Conservation (phyloP, 192 early-diverging fungal genomes). For the Spizellomyces punctatus region DNA sequence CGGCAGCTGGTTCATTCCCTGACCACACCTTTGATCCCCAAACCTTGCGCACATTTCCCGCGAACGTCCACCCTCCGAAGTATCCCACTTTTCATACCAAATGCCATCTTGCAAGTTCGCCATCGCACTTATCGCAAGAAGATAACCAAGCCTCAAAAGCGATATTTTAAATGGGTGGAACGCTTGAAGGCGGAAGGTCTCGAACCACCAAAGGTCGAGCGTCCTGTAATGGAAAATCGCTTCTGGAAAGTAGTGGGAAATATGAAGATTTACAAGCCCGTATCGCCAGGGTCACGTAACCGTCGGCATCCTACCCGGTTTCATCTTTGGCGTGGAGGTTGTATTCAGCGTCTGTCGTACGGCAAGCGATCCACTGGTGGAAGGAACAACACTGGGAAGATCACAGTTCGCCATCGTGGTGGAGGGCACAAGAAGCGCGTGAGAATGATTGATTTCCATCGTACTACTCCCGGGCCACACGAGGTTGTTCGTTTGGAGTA, state of each 20-base stretch:
- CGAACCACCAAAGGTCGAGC: constrained; percentile 24
- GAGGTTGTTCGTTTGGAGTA: constrained; percentile 90
- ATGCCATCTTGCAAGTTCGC: constrained; percentile 34
- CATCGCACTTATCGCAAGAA: constrained; percentile 44
- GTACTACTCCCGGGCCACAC: constrained; percentile 71
- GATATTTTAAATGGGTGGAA: constrained; percentile 35
- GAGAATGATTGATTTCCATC: constrained; percentile 85
- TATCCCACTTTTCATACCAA: not conserved
- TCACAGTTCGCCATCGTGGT: constrained; percentile 91
- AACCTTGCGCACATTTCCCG: too few relatives aligned
- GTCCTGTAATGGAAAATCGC: constrained; percentile 46
- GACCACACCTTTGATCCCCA: too few relatives aligned
- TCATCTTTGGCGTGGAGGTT: constrained; percentile 85
- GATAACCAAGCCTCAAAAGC: constrained; percentile 37
- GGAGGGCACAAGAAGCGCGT: constrained; percentile 90
- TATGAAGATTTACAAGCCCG: constrained; percentile 93
- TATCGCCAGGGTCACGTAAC: constrained; percentile 84
- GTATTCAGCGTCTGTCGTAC: constrained; percentile 75
- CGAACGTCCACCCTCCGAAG: not conserved
- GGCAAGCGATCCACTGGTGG: constrained; percentile 85
- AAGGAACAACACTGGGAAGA: constrained; percentile 84
- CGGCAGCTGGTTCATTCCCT: not conserved
- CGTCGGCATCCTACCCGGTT: constrained; percentile 81
- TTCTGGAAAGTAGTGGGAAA: constrained; percentile 65
- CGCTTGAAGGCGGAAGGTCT: constrained; percentile 32